Percentiles rank a stretch among this genome's conserved stretches.
These are phyloP conservation scores for Yamadazyma aaseri DNA, from an alignment of 1,139 yeast genomes.

Conservation along the genomic window DNA sequence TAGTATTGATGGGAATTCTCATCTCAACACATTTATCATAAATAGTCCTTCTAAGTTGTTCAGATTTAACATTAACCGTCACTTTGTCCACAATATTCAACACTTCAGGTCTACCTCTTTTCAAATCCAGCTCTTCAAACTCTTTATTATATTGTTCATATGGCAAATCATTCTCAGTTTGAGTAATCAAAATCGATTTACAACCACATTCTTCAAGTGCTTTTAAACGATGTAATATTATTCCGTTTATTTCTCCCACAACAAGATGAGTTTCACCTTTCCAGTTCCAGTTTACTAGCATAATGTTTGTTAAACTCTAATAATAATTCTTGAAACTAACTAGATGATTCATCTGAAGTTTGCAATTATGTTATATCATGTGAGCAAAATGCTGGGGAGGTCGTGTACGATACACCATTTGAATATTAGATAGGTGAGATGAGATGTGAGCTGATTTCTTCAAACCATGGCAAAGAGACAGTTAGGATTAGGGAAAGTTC, in stretches of 20 bases:
- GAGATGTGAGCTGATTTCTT: constrained; percentile 3
- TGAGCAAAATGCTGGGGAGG: not conserved
- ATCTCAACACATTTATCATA: constrained; percentile 51
- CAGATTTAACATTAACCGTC: constrained; percentile 53
- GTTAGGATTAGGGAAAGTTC: constrained; percentile 72
- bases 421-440: not conserved
- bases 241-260: constrained; percentile 53
- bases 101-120: constrained; percentile 63
- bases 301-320: constrained; percentile 1
- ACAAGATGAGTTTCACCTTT: constrained; percentile 58
- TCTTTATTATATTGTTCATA: constrained; percentile 31
- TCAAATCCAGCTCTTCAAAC: constrained; percentile 38
- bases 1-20: constrained; percentile 80
- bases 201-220: constrained; percentile 59
- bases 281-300: constrained; percentile 32
- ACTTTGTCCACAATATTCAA: constrained; percentile 70
- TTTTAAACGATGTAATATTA: constrained; percentile 50
- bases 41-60: constrained; percentile 36
- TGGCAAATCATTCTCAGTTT: constrained; percentile 18
- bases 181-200: constrained; percentile 46
- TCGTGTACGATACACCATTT: not conserved
- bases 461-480: constrained; percentile 72
- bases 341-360: not conserved
- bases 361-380: constrained; percentile 3
- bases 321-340: not conserved